A percentile compares a stretch with the other conserved stretches of the same genome.
phyloP scores from a whole-genome alignment of 345 rosid species.

The Eucalyptus erythrocorys region DNA sequence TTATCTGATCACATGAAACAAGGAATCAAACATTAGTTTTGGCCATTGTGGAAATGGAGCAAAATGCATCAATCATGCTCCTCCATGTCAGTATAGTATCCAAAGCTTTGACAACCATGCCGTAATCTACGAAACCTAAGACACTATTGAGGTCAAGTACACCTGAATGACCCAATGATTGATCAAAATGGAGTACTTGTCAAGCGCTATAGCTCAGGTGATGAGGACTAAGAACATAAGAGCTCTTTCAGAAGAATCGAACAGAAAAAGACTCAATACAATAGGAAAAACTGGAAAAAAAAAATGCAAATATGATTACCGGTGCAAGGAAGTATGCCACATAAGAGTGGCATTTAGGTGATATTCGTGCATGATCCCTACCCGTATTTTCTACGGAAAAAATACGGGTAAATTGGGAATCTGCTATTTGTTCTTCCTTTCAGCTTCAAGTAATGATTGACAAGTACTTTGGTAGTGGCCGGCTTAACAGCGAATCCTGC shows the following conservation, averaged over 20 bases:
- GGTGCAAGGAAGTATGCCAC: neutral
- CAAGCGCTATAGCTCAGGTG: neutral
- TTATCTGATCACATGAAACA: neutral
- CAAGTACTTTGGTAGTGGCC: neutral
- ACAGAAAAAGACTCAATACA: neutral
- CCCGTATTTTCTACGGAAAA: accelerated
- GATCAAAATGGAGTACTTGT: neutral
- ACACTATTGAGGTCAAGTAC: neutral
- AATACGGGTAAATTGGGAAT: accelerated
- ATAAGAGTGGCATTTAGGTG: neutral
- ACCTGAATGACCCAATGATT: neutral
- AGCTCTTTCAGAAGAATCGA: neutral
- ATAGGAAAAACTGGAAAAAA: neutral
- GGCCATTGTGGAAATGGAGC: neutral
- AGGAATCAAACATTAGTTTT: neutral
- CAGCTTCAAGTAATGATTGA: neutral
- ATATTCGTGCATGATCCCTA: neutral
- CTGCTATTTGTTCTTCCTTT: neutral
- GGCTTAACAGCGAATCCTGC: neutral
- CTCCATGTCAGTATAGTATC: neutral
- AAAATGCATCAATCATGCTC: neutral
- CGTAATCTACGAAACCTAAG: neutral
- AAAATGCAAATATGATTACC: neutral
- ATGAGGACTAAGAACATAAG: neutral
- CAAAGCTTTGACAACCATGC: neutral